Conservation (phyloP, 176 grass and related monocot species). For the Aegilops bicornis region DNA sequence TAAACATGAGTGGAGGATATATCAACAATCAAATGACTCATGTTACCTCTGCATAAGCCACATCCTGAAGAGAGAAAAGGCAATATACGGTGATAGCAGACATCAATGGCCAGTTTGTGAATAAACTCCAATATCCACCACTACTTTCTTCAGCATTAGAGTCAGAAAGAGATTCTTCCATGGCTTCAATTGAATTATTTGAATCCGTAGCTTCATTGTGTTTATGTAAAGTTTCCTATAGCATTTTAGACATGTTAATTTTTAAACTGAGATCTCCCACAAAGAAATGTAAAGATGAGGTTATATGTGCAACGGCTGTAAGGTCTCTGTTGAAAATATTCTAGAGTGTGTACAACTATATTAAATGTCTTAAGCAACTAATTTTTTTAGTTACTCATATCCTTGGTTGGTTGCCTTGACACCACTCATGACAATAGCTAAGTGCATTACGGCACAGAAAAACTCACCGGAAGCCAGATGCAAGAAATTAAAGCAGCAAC, state of each 20-base stretch:
- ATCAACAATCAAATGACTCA: slow-evolving; percentile 13
- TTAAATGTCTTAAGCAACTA: neutral
- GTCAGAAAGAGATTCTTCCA: slow-evolving; percentile 45
- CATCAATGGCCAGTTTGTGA: slow-evolving; percentile 91
- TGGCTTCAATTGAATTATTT: slow-evolving; percentile 43
- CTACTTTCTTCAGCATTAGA: slow-evolving; percentile 40
- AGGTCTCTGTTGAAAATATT: neutral
- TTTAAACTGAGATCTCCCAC: neutral
- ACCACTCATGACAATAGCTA: neutral
- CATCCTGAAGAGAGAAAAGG: slow-evolving; percentile 89
- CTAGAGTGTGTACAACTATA: neutral
- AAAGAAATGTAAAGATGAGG: neutral
- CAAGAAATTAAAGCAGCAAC: slow-evolving; percentile 37
- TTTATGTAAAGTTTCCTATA: slow-evolving; percentile 89
- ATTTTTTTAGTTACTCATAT: neutral
- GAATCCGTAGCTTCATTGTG: slow-evolving; percentile 39
- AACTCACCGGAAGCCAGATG: slow-evolving; percentile 74
- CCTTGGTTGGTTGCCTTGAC: neutral
- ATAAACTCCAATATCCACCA: slow-evolving; percentile 50
- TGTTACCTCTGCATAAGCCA: slow-evolving; percentile 87
- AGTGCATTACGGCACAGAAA: neutral
- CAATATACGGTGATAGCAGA: slow-evolving; percentile 80
- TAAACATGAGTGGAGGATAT: slow-evolving; percentile 9
- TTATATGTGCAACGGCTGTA: neutral
- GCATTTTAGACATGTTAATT: neutral